phyloP scores from a whole-genome alignment of 371 early-diverging fungal genomes.

The Mucor sp. region DNA sequence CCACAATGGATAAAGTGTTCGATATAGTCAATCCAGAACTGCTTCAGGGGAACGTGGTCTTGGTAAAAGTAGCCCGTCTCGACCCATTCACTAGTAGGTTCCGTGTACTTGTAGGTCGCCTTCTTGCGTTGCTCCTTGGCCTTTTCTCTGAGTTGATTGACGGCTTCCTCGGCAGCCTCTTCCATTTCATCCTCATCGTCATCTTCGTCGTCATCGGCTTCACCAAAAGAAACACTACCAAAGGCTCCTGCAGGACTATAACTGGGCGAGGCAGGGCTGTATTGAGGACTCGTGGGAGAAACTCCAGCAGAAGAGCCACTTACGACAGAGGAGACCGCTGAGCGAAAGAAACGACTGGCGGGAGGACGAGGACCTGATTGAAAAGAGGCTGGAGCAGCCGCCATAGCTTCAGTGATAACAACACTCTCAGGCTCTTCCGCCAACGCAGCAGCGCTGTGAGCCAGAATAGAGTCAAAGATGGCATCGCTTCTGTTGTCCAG shows the following conservation, averaged over 20 bases:
- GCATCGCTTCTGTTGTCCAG: neutral
- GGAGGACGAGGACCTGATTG: neutral
- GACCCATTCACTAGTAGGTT: conserved; percentile 36
- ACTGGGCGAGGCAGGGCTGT: neutral
- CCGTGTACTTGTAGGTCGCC: conserved; percentile 22
- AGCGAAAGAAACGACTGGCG: neutral
- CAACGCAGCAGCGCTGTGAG: neutral
- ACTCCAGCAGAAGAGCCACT: neutral
- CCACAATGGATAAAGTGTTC: neutral
- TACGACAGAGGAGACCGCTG: neutral
- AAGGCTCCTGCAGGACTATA: neutral
- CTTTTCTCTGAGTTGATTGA: conserved; percentile 22
- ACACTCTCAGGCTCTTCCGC: neutral
- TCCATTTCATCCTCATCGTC: conserved; percentile 13
- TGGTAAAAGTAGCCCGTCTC: conserved; percentile 23
- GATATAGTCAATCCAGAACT: conserved; percentile 59
- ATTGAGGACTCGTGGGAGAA: neutral
- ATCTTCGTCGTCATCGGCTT: neutral
- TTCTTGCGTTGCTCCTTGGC: conserved; percentile 19
- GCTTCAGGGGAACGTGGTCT: conserved; percentile 20
- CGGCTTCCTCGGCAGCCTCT: conserved; percentile 14
- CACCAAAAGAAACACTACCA: neutral
- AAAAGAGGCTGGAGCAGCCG: neutral
- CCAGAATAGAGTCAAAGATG: conserved; percentile 19
- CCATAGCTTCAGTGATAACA: neutral